Conservation (phyloP, 2,329 filamentous ascomycete species). For the Penicillium sp. region DNA sequence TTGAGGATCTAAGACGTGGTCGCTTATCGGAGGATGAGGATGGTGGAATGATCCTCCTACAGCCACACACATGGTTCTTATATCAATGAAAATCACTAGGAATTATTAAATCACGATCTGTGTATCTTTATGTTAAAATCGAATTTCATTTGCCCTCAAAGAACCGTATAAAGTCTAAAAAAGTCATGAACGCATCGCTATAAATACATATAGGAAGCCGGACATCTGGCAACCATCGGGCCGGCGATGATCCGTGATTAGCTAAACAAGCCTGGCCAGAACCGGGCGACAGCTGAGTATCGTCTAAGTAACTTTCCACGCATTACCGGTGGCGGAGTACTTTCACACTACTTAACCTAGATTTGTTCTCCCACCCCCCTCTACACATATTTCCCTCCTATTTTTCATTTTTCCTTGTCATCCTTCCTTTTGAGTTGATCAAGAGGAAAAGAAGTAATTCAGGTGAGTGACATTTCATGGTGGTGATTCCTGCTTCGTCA, state of each 20-base stretch:
- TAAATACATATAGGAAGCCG: conserved; percentile 2
- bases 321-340: conserved; percentile 26
- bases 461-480: neutral
- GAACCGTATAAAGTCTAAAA: neutral
- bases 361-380: neutral
- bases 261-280: conserved; percentile 13
- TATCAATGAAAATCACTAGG: neutral
- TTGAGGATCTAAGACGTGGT: conserved; percentile 1
- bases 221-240: conserved; percentile 6
- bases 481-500: neutral
- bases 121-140: neutral
- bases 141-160: neutral
- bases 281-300: conserved; percentile 7
- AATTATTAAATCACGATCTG: neutral
- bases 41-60: neutral
- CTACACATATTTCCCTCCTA: conserved; percentile 6
- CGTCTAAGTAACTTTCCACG: conserved; percentile 20
- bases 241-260: conserved; percentile 18
- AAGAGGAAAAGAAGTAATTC: neutral
- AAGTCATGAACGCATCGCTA: conserved; percentile 6
- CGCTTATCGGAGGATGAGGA: conserved; percentile 12
- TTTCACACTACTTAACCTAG: conserved; percentile 13
- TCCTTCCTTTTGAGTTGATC: conserved; percentile 1
- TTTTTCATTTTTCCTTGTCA: conserved; percentile 5
- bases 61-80: neutral